Percentiles rank a stretch among this genome's conserved stretches.
Evolutionary conservation across 805 yeast genomes (phyloP).

Genomic region (Naumovozyma baii): DNA sequence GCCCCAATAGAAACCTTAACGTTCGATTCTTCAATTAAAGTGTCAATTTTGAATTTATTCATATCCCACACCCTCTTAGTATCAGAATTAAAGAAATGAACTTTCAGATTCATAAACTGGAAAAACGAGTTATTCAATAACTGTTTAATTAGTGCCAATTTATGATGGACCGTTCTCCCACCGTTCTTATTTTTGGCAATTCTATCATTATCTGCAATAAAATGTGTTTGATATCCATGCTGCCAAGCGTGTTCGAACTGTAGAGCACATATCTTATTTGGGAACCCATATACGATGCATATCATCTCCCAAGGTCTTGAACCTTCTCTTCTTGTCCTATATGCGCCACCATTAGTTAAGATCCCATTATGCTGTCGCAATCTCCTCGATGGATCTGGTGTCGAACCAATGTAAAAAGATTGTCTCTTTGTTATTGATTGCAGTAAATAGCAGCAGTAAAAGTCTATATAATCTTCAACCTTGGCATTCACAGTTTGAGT

Average conservation of each 20-base stretch:
- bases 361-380: slow-evolving; percentile 75
- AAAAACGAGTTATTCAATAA: slow-evolving; percentile 39
- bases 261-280: slow-evolving; percentile 56
- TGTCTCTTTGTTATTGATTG: slow-evolving; percentile 48
- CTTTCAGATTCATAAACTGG: slow-evolving; percentile 35
- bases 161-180: slow-evolving; percentile 37
- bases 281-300: slow-evolving; percentile 59
- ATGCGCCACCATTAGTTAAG: slow-evolving; percentile 55
- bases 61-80: slow-evolving; percentile 15
- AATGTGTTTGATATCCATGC: slow-evolving; percentile 57
- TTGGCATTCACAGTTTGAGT: background rate
- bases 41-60: slow-evolving; percentile 15
- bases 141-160: slow-evolving; percentile 39
- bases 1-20: slow-evolving; percentile 4
- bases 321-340: slow-evolving; percentile 45
- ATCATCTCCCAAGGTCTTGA: slow-evolving; percentile 70
- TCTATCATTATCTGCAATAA: slow-evolving; percentile 35
- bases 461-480: slow-evolving; percentile 8
- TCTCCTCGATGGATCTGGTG: slow-evolving; percentile 63
- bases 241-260: slow-evolving; percentile 86
- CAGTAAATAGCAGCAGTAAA: slow-evolving; percentile 66
- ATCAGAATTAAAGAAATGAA: slow-evolving; percentile 36
- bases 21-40: background rate
- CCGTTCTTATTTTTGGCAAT: slow-evolving; percentile 31
- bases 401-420: slow-evolving; percentile 70